Base-by-base conservation (phyloP, 208 protist species). In the Leishmania arabica region DNA sequence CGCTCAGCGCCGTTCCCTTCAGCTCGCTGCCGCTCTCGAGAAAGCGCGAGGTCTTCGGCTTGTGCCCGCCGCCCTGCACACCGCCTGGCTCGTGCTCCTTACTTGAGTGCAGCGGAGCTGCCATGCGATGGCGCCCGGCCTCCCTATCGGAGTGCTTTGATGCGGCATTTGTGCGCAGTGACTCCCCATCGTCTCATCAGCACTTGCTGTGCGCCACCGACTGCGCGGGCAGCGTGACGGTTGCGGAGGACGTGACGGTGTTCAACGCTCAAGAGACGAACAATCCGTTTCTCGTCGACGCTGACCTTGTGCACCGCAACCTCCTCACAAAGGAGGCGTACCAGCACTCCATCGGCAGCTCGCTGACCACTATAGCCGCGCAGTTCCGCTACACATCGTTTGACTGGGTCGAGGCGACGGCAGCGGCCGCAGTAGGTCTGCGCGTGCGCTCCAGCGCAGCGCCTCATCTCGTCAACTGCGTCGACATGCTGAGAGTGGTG, bases 201-300 rank as follows among this genome's bases (percentile, higher is more conserved):
- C 72, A 72, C 2, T 79, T 90, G 1, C 75, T 88, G 56, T 91
- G 84, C 68, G 79, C 76, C 31, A 21, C 82, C 5, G 69, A 45
- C 31, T 77, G 71, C 40, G 62, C 58, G 31, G 70, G 21, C 2
- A 40, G n/a, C 8, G n/a, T 49, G 42, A 34, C 72, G 8, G 8
- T 84, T 42, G 56, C 42, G 21, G 65, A 69, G 3, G 78, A 86
- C 65, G 78, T 91, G 24, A 66, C 62, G 40, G 45, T 97, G 66
- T 81, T 92, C 54, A 97, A 95, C 77, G 88, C 88, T 9, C 94
- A 97, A 77, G 88, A 97, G 66, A 95, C 90, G n/a, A 91, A 74
- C n/a, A 97, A 97, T 66, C 91, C 94, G 2, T 97, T 94, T 78
- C 70, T 88, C 11, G 51, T 95, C 47, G 94, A 97, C 72, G 37